Evolutionary conservation across 352 stramenopile genomes (phyloP).

Genomic region (Plasmopara halstedii): DNA sequence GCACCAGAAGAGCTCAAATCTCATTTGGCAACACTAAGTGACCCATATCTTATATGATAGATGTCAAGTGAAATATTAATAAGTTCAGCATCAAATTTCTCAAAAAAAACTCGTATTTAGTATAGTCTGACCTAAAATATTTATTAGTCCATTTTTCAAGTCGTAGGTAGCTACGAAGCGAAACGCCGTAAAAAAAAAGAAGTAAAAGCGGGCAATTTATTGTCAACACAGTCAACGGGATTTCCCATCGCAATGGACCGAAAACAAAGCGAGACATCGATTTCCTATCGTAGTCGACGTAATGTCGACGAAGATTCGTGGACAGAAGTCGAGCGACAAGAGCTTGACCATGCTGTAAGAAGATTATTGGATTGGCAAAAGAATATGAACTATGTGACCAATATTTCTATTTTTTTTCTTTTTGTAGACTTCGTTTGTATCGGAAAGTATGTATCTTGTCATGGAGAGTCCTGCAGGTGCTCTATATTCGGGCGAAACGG

Average conservation of each 20-base stretch:
- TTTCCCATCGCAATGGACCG: slow-evolving; percentile 9
- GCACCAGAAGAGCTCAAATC: slow-evolving; percentile 51
- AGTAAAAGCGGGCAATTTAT: too few species aligned
- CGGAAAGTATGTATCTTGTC: slow-evolving; percentile 74
- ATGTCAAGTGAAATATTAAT: too few species aligned
- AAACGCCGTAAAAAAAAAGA: too few species aligned
- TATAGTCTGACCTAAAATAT: background rate
- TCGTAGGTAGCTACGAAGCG: too few species aligned
- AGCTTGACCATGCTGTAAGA: slow-evolving; percentile 68
- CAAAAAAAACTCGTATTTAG: slow-evolving; percentile 9
- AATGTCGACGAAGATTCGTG: slow-evolving; percentile 74
- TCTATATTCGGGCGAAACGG: slow-evolving; percentile 53
- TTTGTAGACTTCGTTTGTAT: slow-evolving; percentile 61
- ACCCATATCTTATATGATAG: slow-evolving; percentile 27
- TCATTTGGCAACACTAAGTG: slow-evolving; percentile 30
- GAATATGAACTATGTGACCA: background rate
- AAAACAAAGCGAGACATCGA: slow-evolving; percentile 1
- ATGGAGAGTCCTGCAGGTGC: slow-evolving; percentile 52
- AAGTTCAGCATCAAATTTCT: slow-evolving; percentile 4
- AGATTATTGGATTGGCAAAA: slow-evolving; percentile 5
- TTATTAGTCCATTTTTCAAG: too few species aligned
- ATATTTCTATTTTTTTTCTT: background rate
- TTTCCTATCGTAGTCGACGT: slow-evolving; percentile 11
- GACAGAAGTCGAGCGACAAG: slow-evolving; percentile 74
- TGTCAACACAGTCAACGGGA: too few species aligned